These are phyloP conservation scores for Hyaloperonospora brassicae DNA, from an alignment of 352 stramenopile genomes.

Conservation along the genomic window DNA sequence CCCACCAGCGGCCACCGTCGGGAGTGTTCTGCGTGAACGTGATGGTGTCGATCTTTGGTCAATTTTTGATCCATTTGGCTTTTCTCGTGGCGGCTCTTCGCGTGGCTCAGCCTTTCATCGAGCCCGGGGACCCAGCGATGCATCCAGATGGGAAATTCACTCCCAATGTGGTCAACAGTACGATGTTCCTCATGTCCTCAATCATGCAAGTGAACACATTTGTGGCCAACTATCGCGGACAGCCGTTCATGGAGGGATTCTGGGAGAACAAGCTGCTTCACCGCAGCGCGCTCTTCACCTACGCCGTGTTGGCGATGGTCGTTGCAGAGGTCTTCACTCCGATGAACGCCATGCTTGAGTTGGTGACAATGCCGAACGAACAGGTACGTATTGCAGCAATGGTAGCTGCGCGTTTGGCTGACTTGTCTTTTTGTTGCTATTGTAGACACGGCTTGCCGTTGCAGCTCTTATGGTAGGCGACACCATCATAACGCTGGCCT, in stretches of 20 bases:
- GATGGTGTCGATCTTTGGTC: slow-evolving; percentile 89
- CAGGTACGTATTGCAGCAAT: slow-evolving; percentile 10
- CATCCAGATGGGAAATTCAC: slow-evolving; percentile 90
- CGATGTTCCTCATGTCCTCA: slow-evolving; percentile 95
- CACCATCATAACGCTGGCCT: slow-evolving; percentile 39
- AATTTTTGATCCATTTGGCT: slow-evolving; percentile 95
- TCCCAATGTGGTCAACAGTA: slow-evolving; percentile 97
- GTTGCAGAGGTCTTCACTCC: slow-evolving; percentile 86
- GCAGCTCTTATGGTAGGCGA: slow-evolving; percentile 49
- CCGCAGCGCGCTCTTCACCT: slow-evolving; percentile 73
- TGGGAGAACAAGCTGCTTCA: slow-evolving; percentile 92
- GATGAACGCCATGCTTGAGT: slow-evolving; percentile 86
- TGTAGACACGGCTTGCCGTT: slow-evolving; percentile 35
- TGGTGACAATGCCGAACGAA: slow-evolving; percentile 84
- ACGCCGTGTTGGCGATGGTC: slow-evolving; percentile 80
- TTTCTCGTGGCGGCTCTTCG: slow-evolving; percentile 88
- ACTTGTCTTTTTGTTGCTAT: slow-evolving; percentile 10
- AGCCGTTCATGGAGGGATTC: slow-evolving; percentile 98
- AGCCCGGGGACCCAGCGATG: slow-evolving; percentile 67
- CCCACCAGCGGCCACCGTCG: slow-evolving; percentile 83
- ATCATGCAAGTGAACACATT: slow-evolving; percentile 95
- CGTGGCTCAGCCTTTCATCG: slow-evolving; percentile 85
- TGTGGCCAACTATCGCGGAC: slow-evolving; percentile 95
- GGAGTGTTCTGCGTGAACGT: slow-evolving; percentile 93
- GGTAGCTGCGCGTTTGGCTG: slow-evolving; percentile 4